Evolutionary conservation across 441 rosid species (phyloP).

Genomic region (Erodium trifolium): DNA sequence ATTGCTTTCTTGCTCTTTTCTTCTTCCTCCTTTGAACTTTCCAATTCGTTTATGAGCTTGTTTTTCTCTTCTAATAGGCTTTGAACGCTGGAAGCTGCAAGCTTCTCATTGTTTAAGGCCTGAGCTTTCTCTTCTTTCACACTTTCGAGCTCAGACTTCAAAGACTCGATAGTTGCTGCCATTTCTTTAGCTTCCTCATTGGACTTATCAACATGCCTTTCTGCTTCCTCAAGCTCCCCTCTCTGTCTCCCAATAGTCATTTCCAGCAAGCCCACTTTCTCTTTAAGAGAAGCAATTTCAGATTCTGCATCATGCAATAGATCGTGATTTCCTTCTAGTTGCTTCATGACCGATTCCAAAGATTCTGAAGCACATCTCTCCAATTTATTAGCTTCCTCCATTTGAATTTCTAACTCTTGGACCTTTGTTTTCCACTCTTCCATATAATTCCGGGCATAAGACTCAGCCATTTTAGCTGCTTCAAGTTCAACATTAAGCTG

Average conservation of each 20-base stretch:
- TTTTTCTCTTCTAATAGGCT: slow-evolving; percentile 55
- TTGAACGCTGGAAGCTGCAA: slow-evolving; percentile 56
- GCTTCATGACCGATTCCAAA: slow-evolving; percentile 56
- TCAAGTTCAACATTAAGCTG: slow-evolving; percentile 73
- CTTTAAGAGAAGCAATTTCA: slow-evolving; percentile 49
- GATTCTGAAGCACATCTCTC: slow-evolving; percentile 75
- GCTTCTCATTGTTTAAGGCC: slow-evolving; percentile 58
- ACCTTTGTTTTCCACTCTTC: slow-evolving; percentile 49
- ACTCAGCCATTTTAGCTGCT: slow-evolving; percentile 38
- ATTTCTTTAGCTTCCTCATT: slow-evolving; percentile 43
- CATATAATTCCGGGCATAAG: too few species aligned
- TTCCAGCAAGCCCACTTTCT: slow-evolving; percentile 63
- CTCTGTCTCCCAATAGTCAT: slow-evolving; percentile 50
- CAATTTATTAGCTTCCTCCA: slow-evolving; percentile 49
- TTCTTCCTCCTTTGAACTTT: slow-evolving; percentile 57
- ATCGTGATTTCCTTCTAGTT: slow-evolving; percentile 57
- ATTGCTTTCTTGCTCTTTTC: slow-evolving; percentile 76
- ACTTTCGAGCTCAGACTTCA: slow-evolving; percentile 48
- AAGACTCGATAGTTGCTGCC: slow-evolving; percentile 35
- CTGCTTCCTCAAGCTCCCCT: slow-evolving; percentile 62
- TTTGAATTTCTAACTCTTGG: slow-evolving; percentile 49
- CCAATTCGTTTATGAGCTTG: slow-evolving; percentile 50
- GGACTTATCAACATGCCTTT: slow-evolving; percentile 26
- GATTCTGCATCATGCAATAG: slow-evolving; percentile 52
- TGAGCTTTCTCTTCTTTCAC: slow-evolving; percentile 52